These are phyloP conservation scores for Coemansia sp. DNA, from an alignment of 192 early-diverging fungal genomes.

Conservation along the genomic window DNA sequence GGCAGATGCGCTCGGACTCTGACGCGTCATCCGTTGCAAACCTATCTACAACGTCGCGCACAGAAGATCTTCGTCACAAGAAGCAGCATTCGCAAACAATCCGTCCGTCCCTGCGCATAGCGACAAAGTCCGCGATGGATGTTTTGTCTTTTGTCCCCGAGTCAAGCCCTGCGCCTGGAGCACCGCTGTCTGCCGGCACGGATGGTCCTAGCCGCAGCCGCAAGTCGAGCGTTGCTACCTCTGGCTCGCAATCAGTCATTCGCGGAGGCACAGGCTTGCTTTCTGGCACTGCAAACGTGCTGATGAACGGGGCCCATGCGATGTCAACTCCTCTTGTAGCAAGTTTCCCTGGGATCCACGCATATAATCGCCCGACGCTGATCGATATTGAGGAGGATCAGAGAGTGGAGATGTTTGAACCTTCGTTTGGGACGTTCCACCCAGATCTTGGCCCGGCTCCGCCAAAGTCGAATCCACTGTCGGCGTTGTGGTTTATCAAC, in stretches of 20 bases:
- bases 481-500: constrained; percentile 51
- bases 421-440: constrained; percentile 53
- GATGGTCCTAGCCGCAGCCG: constrained; percentile 37
- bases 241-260: constrained; percentile 22
- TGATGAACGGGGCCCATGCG: not conserved
- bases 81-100: constrained; percentile 25
- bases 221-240: constrained; percentile 44
- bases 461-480: constrained; percentile 48
- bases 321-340: not conserved
- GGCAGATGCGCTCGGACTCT: constrained; percentile 21
- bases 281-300: constrained; percentile 1
- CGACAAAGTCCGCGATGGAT: constrained; percentile 37
- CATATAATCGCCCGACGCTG: constrained; percentile 41
- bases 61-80: constrained; percentile 30
- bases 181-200: constrained; percentile 26
- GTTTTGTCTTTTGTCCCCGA: constrained; percentile 41
- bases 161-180: constrained; percentile 17
- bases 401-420: constrained; percentile 53
- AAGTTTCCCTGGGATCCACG: constrained; percentile 6
- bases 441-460: constrained; percentile 43
- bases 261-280: constrained; percentile 13
- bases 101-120: constrained; percentile 41
- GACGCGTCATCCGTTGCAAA: constrained; percentile 16
- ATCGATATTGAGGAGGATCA: constrained; percentile 53
- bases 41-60: constrained; percentile 16